phyloP scores from a whole-genome alignment of 768 basidiomycete genomes.

The Russula olivacea region DNA sequence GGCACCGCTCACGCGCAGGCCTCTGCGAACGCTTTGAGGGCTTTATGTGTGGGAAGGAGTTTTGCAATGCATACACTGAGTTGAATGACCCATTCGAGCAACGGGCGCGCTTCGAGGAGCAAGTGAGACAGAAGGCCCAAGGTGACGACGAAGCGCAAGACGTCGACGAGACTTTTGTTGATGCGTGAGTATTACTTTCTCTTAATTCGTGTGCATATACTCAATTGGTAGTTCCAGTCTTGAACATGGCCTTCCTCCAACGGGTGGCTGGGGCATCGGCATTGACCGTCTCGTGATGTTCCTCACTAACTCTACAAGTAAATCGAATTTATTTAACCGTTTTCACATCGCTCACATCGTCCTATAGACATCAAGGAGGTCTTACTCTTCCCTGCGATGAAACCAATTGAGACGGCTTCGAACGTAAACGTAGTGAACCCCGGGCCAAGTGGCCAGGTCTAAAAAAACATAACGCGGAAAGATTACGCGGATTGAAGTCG shows the following conservation, averaged over 20 bases:
- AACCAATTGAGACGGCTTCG: constrained; percentile 58
- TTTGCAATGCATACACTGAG: constrained; percentile 99
- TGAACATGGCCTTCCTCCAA: constrained; percentile 96
- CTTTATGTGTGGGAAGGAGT: constrained; percentile 97
- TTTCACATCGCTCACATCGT: constrained; percentile 14
- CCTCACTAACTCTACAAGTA: constrained; percentile 92
- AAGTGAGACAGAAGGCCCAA: constrained; percentile 87
- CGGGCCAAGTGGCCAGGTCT: constrained; percentile 32
- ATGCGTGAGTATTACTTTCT: constrained; percentile 59
- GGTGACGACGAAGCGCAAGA: constrained; percentile 99
- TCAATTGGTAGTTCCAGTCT: constrained; percentile 46
- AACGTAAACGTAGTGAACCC: constrained; percentile 32
- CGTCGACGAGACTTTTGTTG: constrained; percentile 91
- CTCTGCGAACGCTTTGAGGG: constrained; percentile 98
- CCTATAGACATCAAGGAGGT: constrained; percentile 90
- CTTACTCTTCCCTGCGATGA: constrained; percentile 95
- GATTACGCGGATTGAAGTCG: not conserved
- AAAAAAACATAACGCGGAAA: not conserved
- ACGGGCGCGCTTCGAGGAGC: constrained; percentile 91
- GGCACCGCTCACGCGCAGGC: constrained; percentile 94
- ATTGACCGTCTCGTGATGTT: constrained; percentile 98
- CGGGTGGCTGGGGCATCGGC: constrained; percentile 95
- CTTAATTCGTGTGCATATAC: not conserved
- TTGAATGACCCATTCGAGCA: constrained; percentile 99
- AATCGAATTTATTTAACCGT: constrained; percentile 29